phyloP scores from a whole-genome alignment of 2,329 filamentous ascomycete species.

The Escovopsis sp. region DNA sequence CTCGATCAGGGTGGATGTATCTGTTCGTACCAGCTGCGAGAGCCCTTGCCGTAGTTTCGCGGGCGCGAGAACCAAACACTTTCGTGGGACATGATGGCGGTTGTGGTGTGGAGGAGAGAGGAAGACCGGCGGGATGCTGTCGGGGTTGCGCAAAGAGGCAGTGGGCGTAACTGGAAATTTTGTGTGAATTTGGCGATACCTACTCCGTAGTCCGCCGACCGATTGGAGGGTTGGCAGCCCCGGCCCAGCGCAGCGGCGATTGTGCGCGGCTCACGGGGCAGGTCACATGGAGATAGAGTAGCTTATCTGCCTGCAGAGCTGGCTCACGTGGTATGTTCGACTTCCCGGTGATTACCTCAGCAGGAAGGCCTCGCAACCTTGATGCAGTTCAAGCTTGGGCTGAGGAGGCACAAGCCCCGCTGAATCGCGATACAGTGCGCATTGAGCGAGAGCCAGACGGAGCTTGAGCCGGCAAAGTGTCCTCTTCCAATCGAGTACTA shows the following conservation, averaged over 20 bases:
- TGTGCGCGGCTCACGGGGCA: constrained; percentile 8
- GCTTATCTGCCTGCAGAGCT: constrained; percentile 1
- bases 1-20: neutral
- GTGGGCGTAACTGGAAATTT: constrained; percentile 24
- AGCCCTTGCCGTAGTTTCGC: constrained; percentile 92
- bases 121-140: constrained; percentile 16
- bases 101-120: constrained; percentile 8
- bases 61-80: constrained; percentile 98
- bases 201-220: constrained; percentile 12
- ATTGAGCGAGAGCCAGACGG: no score
- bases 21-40: constrained; percentile 67
- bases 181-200: constrained; percentile 21
- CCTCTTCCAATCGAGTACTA: neutral
- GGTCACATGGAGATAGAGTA: constrained; percentile 8
- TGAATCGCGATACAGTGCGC: no score
- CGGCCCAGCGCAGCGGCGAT: constrained; percentile 10
- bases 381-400: no score
- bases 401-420: no score
- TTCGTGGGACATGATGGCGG: constrained; percentile 57
- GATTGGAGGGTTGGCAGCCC: constrained; percentile 24
- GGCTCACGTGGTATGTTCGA: constrained; percentile 3
- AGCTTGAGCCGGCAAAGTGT: neutral
- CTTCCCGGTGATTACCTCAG: no score
- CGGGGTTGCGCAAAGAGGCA: constrained; percentile 12
- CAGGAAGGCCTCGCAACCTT: no score